These are phyloP conservation scores for Scheffersomyces quercinus DNA, from an alignment of 1,139 yeast species.

Conservation along the genomic window DNA sequence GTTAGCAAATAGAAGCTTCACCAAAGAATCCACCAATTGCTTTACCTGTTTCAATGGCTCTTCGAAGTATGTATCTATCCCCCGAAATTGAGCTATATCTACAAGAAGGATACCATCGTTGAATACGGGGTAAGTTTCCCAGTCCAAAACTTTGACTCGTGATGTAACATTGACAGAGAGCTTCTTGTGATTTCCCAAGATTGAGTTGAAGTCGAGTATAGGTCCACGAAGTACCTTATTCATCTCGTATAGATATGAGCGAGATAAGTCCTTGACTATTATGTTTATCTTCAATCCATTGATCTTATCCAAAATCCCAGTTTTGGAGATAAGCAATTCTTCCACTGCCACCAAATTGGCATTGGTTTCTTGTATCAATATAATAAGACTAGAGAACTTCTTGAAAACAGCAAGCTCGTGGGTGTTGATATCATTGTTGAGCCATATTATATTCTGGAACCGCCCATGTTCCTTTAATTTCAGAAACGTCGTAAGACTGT, in stretches of 20 bases:
- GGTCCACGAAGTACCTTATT: slow-evolving; percentile 22
- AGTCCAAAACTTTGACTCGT: slow-evolving; percentile 28
- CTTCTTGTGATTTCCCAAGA: slow-evolving; percentile 20
- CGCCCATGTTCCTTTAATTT: slow-evolving; percentile 55
- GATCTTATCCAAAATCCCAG: not conserved
- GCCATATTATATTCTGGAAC: slow-evolving; percentile 63
- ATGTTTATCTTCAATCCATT: slow-evolving; percentile 8
- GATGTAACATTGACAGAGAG: slow-evolving; percentile 17
- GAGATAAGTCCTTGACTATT: slow-evolving; percentile 33
- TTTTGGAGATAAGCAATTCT: slow-evolving; percentile 1
- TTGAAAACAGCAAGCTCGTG: slow-evolving; percentile 10
- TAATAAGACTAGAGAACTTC: slow-evolving; percentile 35
- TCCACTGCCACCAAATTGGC: slow-evolving; percentile 10
- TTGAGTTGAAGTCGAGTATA: slow-evolving; percentile 10
- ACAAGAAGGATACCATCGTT: slow-evolving; percentile 24
- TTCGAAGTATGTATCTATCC: slow-evolving; percentile 30
- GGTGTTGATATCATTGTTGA: slow-evolving; percentile 23
- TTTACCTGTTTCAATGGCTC: slow-evolving; percentile 38
- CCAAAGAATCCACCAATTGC: slow-evolving; percentile 24
- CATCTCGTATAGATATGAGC: slow-evolving; percentile 29
- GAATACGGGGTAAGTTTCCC: slow-evolving; percentile 34
- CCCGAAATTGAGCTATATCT: slow-evolving; percentile 12
- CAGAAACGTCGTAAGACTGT: slow-evolving; percentile 62
- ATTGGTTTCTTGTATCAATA: slow-evolving; percentile 28
- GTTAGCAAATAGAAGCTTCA: slow-evolving; percentile 22